Percentiles rank a stretch among this genome's conserved stretches.
Conservation (phyloP, 2,329 filamentous ascomycete genomes). For the Monosporascus sp. region DNA sequence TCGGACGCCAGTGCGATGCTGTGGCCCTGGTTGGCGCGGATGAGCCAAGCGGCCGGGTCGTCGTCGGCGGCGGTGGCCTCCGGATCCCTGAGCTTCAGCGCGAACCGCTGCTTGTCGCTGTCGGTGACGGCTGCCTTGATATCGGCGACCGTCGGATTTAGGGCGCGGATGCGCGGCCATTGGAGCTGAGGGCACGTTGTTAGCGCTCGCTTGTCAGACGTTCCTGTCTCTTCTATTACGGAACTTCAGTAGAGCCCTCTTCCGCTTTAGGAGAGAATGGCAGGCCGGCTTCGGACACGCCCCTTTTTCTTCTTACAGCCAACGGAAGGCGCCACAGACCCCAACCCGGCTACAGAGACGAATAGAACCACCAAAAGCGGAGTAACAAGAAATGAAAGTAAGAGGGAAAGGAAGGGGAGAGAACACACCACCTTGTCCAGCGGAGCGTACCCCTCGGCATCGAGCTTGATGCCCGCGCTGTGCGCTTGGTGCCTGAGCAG, state of each 20-base stretch:
- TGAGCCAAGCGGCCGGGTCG: constrained; percentile 67
- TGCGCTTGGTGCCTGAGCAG: constrained; percentile 53
- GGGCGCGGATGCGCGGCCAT: constrained; percentile 56
- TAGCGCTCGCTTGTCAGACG: too few species aligned
- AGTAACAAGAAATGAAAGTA: constrained; percentile 2
- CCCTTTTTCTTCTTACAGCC: too few species aligned
- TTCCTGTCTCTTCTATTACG: too few species aligned
- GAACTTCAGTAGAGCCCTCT: too few species aligned
- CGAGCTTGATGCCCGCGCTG: constrained; percentile 51
- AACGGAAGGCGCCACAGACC: too few species aligned
- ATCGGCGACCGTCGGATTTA: constrained; percentile 72
- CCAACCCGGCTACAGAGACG: background rate
- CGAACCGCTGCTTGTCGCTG: constrained; percentile 90
- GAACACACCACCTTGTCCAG: constrained; percentile 54
- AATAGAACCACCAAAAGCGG: background rate
- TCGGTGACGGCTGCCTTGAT: constrained; percentile 62
- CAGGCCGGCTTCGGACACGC: background rate
- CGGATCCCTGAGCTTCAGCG: constrained; percentile 54
- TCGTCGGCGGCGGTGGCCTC: constrained; percentile 23
- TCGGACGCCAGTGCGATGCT: constrained; percentile 72
- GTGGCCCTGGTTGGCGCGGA: constrained; percentile 95
- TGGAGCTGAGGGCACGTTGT: constrained; percentile 34
- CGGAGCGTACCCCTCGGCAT: constrained; percentile 54
- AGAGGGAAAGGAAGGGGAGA: constrained; percentile 1
- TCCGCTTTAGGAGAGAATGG: too few species aligned